Base-by-base conservation (phyloP, 148 eudicot genomes). In the Diospyros kaki region DNA sequence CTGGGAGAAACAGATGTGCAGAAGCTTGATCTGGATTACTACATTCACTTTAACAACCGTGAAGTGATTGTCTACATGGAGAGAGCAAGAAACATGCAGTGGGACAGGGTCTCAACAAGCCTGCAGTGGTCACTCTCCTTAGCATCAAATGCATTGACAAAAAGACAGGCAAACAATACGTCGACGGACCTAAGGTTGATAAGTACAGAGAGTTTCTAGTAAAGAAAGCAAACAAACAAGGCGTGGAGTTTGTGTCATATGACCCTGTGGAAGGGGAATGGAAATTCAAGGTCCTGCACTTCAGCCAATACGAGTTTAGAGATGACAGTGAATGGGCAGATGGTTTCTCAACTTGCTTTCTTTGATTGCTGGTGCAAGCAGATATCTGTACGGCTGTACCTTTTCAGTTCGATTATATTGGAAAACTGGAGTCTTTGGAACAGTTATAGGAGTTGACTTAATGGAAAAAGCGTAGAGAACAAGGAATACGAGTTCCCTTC, bases 81-180 rank as follows among this genome's bases (percentile, higher is more conserved):
- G 91, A 80, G 39, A 80, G 62, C 64, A 77, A 81, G 77, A 90
- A 85, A 76, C 91, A 94, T 2, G 82, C 87, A 9, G 73, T 87
- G 55, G 94, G 97, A 15, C 77, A 87, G 78, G 88, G 96, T 80
- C 90, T 90, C 53, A 93, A 90, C 79, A 89, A 89, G 78, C 74
- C 85, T 1, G 98, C 98, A 45, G 89, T 83, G 83, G 83, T 89
- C 15, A 89, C 93, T 64, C 88, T 93, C 12, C 78, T 85, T 39
- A 88, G 88, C 52, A 74, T 92, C 61, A 88, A 81, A 67, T 88
- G 89, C 66, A 48, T 66, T 43, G 83, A 85, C 68, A 89, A 82
- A 81, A 77, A 64, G 54, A 89, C 88, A 0, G 93, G 97, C 17
- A 74, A 76, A 58, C 72, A 70, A n/a, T 81, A 81, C 67, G 64